Evolutionary conservation across 257 asterid genomes (phyloP), one percentile per base, ranked within the genome.

Genomic region (Solanum tacnaense): DNA sequence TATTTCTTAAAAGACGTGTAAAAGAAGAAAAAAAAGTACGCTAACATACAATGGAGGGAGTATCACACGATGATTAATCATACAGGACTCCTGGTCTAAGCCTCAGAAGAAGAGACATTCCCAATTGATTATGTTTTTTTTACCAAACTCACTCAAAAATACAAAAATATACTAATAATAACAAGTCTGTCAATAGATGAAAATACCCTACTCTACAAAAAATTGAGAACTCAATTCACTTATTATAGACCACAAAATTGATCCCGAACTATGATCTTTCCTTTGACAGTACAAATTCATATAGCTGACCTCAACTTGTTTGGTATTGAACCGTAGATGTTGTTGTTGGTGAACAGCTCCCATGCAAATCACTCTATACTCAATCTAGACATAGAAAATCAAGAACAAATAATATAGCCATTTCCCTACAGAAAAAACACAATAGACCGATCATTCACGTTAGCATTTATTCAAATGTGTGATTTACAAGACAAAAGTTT

Each of bases 161-260:
- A 74, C 83, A 12, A 1, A 11, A 74, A 62, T 62, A 23, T 62
- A 62, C 31, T 62, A 62, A 4, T 62, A n/a, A n/a, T 11, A 10
- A 44, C 1, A 44, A 62, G 31, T 65, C 4, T n/a, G 72, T 65
- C 15, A 65, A 65, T 2, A 65, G 29, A 27, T 71, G 39, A 71
- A 71, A 70, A 13, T 18, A 32, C 44, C 36, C 8, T 72, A 9
- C 79, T 72, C 44, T 16, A 65, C 72, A 10, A 65, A 65, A n/a
- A 65, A 1, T 34, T 29, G 11, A 29, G 21, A 70, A 70, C 35
- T 29, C n/a, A 32, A 2, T 32, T 32, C 6, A 21, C 41, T 8
- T 75, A 20, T 78, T 25, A 78, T 78, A 41, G 62, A 78, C 62
- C 62, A 78, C 3, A 41, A 78, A 27, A 78, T 78, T 78, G 62